Conservation (phyloP, 164 flowering plant genomes). For the Macadamia tetraphylla region DNA sequence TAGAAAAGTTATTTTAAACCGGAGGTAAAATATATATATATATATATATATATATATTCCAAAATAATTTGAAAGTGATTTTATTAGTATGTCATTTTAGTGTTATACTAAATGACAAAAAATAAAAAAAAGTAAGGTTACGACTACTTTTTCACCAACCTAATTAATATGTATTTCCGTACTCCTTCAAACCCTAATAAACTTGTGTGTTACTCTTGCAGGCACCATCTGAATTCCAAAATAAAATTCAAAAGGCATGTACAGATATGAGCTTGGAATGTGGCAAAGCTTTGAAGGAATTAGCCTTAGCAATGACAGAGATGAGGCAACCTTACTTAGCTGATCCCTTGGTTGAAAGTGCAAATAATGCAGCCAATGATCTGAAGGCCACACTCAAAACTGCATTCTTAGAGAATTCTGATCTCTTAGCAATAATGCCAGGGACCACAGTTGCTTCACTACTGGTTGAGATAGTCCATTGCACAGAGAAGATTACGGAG, state of each 20-base stretch:
- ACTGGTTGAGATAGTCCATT: slow-evolving; percentile 41
- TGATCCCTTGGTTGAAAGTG: slow-evolving; percentile 21
- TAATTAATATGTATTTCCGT: too few species aligned
- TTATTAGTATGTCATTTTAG: too few species aligned
- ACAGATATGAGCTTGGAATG: slow-evolving; percentile 42
- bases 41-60: too few species aligned
- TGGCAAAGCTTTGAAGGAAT: slow-evolving; percentile 39
- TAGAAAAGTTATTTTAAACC: too few species aligned
- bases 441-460: slow-evolving; percentile 43
- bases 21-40: too few species aligned
- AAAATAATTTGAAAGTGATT: too few species aligned
- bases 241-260: slow-evolving; percentile 40
- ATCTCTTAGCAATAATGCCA: slow-evolving; percentile 36
- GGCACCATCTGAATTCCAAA: slow-evolving; percentile 32
- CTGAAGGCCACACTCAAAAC: slow-evolving; percentile 36
- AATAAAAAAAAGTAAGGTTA: too few species aligned
- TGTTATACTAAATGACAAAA: too few species aligned
- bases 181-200: background rate
- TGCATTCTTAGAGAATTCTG: slow-evolving; percentile 20
- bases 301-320: slow-evolving; percentile 31
- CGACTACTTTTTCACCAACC: too few species aligned
- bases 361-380: slow-evolving; percentile 31
- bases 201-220: slow-evolving; percentile 15
- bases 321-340: slow-evolving; percentile 29
- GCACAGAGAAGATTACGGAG: slow-evolving; percentile 40